Percentiles rank a stretch among this genome's conserved stretches.
phyloP scores from a whole-genome alignment of 805 yeast species.

The Henningerozyma blattae region DNA sequence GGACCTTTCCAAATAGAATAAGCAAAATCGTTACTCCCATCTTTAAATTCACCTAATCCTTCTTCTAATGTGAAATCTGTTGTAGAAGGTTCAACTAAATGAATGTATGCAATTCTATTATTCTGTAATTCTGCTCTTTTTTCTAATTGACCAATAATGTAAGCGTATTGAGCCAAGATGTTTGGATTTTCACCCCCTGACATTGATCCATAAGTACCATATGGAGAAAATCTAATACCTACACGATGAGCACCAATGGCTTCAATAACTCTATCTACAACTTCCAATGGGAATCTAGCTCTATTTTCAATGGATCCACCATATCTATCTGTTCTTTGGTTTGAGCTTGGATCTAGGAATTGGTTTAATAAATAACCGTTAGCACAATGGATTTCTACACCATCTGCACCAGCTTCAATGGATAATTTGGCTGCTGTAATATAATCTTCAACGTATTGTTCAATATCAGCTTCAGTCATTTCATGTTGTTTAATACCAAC shows the following conservation, averaged over 20 bases:
- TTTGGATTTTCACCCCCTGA: constrained; percentile 26
- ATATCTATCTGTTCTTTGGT: constrained; percentile 38
- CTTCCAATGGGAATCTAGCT: constrained; percentile 32
- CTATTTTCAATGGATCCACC: constrained; percentile 29
- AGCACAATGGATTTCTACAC: constrained; percentile 56
- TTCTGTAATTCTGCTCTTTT: constrained; percentile 23
- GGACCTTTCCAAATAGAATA: constrained; percentile 34
- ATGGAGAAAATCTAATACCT: constrained; percentile 41
- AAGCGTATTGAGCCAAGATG: constrained; percentile 28
- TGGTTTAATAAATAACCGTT: constrained; percentile 51
- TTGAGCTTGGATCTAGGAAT: constrained; percentile 36
- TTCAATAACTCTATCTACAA: constrained; percentile 37
- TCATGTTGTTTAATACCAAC: constrained; percentile 23
- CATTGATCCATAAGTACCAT: constrained; percentile 27
- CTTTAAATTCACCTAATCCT: constrained; percentile 20
- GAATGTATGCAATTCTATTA: constrained; percentile 30
- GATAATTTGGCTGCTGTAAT: constrained; percentile 32
- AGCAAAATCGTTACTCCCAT: constrained; percentile 27
- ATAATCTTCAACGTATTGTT: constrained; percentile 28
- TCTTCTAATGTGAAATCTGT: constrained; percentile 16
- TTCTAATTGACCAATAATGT: constrained; percentile 31
- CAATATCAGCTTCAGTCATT: constrained; percentile 24
- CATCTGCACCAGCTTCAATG: constrained; percentile 34
- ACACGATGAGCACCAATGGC: constrained; percentile 40
- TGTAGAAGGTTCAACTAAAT: constrained; percentile 36